Evolutionary conservation across 148 eudicot species (phyloP).

Genomic region (Rheum nobile): DNA sequence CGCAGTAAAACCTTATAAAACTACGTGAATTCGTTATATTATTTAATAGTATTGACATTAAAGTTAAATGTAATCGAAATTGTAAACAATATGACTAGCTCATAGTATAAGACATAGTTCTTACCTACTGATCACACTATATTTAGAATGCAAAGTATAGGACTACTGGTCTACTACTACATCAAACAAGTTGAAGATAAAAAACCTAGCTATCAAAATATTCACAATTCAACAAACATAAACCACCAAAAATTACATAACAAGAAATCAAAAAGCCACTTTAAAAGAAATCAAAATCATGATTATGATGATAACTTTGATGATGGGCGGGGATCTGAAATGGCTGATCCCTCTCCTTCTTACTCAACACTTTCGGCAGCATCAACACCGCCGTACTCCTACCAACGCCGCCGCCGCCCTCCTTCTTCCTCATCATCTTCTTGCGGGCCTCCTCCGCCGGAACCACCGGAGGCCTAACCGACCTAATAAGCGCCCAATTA

Average conservation of each 20-base stretch:
- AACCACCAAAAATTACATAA: not conserved
- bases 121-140: no score
- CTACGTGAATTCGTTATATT: no score
- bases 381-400: not conserved
- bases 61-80: no score
- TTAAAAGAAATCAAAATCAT: constrained; percentile 72
- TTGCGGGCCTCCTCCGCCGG: constrained; percentile 33
- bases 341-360: constrained; percentile 64
- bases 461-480: constrained; percentile 75
- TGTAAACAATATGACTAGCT: no score
- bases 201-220: not conserved
- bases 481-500: constrained; percentile 84
- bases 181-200: not conserved
- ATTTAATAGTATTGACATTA: no score
- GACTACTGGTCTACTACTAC: no score
- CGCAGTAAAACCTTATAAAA: no score
- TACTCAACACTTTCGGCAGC: constrained; percentile 45
- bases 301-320: constrained; percentile 4
- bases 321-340: constrained; percentile 38
- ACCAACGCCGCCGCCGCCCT: constrained; percentile 1
- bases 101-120: no score
- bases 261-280: not conserved
- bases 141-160: no score
- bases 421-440: constrained; percentile 19
- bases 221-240: not conserved